A percentile compares a stretch with the other conserved stretches of the same genome.
These are phyloP conservation scores for Suhomyces maxii DNA, from an alignment of 1,139 yeast genomes.

Conservation along the genomic window DNA sequence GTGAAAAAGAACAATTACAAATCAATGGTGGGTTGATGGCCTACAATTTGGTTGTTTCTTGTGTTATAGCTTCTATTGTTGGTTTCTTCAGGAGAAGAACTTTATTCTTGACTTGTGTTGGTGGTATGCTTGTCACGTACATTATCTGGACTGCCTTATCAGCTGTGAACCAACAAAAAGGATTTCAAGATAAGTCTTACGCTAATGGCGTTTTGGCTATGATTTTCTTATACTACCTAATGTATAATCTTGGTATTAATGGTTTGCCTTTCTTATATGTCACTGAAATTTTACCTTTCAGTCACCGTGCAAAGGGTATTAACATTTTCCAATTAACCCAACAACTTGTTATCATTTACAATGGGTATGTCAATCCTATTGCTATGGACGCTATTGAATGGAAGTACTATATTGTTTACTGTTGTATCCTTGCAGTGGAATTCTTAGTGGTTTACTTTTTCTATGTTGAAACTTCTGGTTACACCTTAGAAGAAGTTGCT, in stretches of 20 bases:
- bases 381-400: slow-evolving; percentile 15
- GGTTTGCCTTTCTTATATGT: slow-evolving; percentile 41
- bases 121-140: slow-evolving; percentile 39
- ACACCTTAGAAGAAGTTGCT: slow-evolving; percentile 56
- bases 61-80: slow-evolving; percentile 29
- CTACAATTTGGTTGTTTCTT: slow-evolving; percentile 39
- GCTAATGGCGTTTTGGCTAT: slow-evolving; percentile 49
- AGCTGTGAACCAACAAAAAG: slow-evolving; percentile 39
- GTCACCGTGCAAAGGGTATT: slow-evolving; percentile 47
- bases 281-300: slow-evolving; percentile 47
- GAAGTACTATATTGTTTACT: slow-evolving; percentile 54
- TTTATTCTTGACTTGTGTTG: slow-evolving; percentile 39
- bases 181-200: slow-evolving; percentile 30
- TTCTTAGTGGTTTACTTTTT: slow-evolving; percentile 39
- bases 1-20: slow-evolving; percentile 41
- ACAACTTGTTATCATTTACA: slow-evolving; percentile 29
- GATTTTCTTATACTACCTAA: slow-evolving; percentile 42
- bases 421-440: slow-evolving; percentile 41
- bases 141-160: slow-evolving; percentile 41
- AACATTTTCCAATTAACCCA: slow-evolving; percentile 31
- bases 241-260: slow-evolving; percentile 41
- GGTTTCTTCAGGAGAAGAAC: slow-evolving; percentile 44
- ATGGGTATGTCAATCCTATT: slow-evolving; percentile 46
- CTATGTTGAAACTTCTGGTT: slow-evolving; percentile 53
- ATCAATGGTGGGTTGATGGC: slow-evolving; percentile 49